A percentile compares a stretch with the other conserved stretches of the same genome.
These are phyloP conservation scores for Medicago lupulina DNA, from an alignment of 306 rosid genomes.

Conservation along the genomic window DNA sequence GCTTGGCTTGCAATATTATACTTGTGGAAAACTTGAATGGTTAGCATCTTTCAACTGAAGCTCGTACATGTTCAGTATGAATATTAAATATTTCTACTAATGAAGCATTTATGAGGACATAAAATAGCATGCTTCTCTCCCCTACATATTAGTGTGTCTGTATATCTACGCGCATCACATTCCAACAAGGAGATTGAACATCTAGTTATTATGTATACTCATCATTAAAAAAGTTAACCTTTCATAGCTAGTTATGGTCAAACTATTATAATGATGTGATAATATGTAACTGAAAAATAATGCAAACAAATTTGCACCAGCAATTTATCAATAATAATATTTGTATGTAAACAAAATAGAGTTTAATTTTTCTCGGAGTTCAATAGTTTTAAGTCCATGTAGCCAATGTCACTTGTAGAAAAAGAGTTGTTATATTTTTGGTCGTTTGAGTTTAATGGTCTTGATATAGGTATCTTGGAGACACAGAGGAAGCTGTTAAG, in stretches of 20 bases:
- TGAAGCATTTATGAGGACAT: conserved; percentile 17
- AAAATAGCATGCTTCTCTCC: conserved; percentile 7
- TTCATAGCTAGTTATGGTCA: not conserved
- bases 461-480: conserved; percentile 68
- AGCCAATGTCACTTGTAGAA: not conserved
- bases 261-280: not conserved
- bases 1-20: conserved; percentile 88
- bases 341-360: not conserved
- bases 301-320: not conserved
- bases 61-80: conserved; percentile 10
- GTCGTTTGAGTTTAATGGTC: conserved; percentile 15
- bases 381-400: not conserved
- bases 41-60: conserved; percentile 48
- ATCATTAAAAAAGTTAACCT: not conserved
- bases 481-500: conserved; percentile 66
- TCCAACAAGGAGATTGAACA: not conserved
- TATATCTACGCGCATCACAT: not conserved
- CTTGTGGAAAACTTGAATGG: conserved; percentile 97
- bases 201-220: not conserved
- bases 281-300: not conserved
- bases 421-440: not conserved
- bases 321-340: not conserved
- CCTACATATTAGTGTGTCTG: not conserved
- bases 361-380: not conserved
- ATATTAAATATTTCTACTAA: conserved; percentile 26